Percentiles rank a stretch among this genome's conserved stretches.
phyloP scores from a whole-genome alignment of 495 filamentous ascomycete species.

The Hyaloscypha finlandica region DNA sequence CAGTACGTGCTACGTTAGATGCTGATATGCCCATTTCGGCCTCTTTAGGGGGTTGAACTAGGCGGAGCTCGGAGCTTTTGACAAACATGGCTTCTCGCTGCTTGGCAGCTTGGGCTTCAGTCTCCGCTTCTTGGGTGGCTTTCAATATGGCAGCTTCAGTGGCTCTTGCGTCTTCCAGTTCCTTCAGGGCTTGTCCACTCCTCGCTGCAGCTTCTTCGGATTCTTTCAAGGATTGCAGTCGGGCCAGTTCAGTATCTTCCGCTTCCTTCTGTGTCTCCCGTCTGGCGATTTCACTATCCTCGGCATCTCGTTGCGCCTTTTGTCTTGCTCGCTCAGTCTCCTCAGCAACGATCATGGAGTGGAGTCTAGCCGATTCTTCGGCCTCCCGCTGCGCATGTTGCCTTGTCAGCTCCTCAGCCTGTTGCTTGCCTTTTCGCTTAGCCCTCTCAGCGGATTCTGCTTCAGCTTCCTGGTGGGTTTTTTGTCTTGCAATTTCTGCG shows the following conservation, averaged over 20 bases:
- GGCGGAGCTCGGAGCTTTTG: not conserved
- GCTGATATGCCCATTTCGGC: not conserved
- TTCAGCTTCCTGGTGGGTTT: slow-evolving; percentile 9
- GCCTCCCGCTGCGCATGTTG: not conserved
- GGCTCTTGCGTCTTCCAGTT: not conserved
- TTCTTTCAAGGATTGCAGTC: slow-evolving; percentile 5
- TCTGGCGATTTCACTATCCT: not conserved
- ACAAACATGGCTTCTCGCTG: not conserved
- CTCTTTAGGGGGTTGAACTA: not conserved
- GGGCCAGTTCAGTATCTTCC: slow-evolving; percentile 1
- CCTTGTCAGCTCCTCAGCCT: not conserved
- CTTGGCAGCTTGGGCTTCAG: not conserved
- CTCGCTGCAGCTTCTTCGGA: slow-evolving; percentile 3
- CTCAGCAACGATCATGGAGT: not conserved
- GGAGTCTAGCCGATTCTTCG: not conserved
- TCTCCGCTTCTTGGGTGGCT: not conserved
- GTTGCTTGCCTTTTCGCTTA: slow-evolving; percentile 4
- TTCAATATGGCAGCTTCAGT: not conserved
- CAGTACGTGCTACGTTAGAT: not conserved
- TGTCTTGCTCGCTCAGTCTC: not conserved
- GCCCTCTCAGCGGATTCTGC: slow-evolving; percentile 13
- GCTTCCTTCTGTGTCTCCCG: not conserved
- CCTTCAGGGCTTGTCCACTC: not conserved
- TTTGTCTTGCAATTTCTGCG: slow-evolving; percentile 7
- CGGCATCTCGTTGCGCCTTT: not conserved